A percentile compares a stretch with the other conserved stretches of the same genome.
These are phyloP conservation scores for Boletus reticuloceps DNA, from an alignment of 768 basidiomycete species.

Conservation along the genomic window DNA sequence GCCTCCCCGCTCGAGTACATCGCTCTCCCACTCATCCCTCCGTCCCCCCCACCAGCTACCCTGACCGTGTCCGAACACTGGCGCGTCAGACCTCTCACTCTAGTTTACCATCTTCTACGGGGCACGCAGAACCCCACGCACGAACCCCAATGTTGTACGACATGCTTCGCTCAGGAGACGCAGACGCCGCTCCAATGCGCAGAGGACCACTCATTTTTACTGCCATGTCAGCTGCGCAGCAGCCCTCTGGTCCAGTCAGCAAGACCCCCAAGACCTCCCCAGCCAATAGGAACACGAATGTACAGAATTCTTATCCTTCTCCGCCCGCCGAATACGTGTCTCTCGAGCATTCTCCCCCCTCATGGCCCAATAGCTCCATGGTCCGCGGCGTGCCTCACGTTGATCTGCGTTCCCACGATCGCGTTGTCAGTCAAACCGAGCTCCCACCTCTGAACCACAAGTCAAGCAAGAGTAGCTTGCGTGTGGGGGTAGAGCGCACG, in stretches of 20 bases:
- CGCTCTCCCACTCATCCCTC: slow-evolving; percentile 11
- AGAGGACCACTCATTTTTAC: slow-evolving; percentile 65
- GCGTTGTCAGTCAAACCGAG: slow-evolving; percentile 9
- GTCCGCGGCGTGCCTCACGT: not conserved
- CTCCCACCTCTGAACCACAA: slow-evolving; percentile 11
- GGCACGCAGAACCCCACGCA: not conserved
- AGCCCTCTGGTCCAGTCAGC: slow-evolving; percentile 3
- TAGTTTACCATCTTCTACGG: not conserved
- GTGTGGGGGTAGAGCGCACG: slow-evolving; percentile 8
- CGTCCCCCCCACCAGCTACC: slow-evolving; percentile 22
- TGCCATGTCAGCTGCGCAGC: slow-evolving; percentile 43
- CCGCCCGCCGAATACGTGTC: slow-evolving; percentile 24
- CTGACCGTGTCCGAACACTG: slow-evolving; percentile 8
- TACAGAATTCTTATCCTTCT: slow-evolving; percentile 24
- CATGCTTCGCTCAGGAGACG: slow-evolving; percentile 16
- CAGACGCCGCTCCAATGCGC: slow-evolving; percentile 25
- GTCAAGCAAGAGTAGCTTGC: slow-evolving; percentile 15
- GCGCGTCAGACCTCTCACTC: slow-evolving; percentile 7
- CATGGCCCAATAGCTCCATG: not conserved
- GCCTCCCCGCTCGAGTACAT: not conserved
- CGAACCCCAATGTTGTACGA: slow-evolving; percentile 19
- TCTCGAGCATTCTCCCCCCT: slow-evolving; percentile 2
- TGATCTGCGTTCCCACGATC: slow-evolving; percentile 1
- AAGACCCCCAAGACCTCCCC: slow-evolving; percentile 11
- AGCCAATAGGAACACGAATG: not conserved